A percentile compares a stretch with the other conserved stretches of the same genome.
Evolutionary conservation across 495 filamentous ascomycete genomes (phyloP).

Genomic region (Neurospora sp.): DNA sequence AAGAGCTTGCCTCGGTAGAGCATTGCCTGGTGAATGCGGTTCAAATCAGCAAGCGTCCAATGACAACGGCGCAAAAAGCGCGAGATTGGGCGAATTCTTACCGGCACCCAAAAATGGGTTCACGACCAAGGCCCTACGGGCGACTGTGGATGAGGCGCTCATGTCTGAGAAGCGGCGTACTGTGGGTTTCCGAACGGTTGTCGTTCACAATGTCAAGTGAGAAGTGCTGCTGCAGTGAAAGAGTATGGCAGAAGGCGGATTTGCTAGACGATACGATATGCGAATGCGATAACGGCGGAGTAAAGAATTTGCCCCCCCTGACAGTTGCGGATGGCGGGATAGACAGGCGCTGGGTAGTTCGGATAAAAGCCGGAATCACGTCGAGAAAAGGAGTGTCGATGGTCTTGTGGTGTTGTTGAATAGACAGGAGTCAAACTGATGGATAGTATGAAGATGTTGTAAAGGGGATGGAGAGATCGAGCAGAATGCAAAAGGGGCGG

Average conservation of each 20-base stretch:
- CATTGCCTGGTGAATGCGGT: constrained; percentile 18
- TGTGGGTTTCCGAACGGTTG: neutral
- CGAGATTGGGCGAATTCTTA: constrained; percentile 8
- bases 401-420: neutral
- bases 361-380: neutral
- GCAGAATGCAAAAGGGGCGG: neutral
- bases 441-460: neutral
- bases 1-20: constrained; percentile 26
- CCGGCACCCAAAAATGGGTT: constrained; percentile 42
- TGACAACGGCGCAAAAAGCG: constrained; percentile 7
- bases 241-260: neutral
- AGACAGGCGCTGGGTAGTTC: neutral
- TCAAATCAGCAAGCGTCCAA: constrained; percentile 2
- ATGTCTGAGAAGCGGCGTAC: constrained; percentile 21
- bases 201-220: neutral
- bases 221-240: neutral
- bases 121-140: constrained; percentile 47
- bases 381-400: neutral
- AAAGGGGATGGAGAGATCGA: neutral
- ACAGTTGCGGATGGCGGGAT: neutral
- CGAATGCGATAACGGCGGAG: neutral
- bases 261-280: neutral
- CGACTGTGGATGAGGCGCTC: constrained; percentile 51
- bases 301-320: neutral
- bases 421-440: neutral